Evolutionary conservation across 345 rosid genomes (phyloP).

Genomic region (Aurinia saxatilis): DNA sequence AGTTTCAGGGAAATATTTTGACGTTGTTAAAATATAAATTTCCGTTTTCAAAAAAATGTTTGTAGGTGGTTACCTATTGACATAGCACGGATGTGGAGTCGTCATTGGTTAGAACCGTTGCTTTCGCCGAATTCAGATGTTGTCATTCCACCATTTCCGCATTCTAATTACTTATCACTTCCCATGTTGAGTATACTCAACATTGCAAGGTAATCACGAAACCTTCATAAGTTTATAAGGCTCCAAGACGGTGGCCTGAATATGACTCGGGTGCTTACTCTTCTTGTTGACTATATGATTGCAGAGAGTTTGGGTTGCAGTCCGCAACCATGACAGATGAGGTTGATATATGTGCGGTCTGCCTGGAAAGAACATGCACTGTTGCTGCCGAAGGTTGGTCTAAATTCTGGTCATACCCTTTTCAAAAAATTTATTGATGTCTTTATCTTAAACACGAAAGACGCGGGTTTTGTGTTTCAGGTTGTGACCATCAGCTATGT

Average conservation of each 20-base stretch:
- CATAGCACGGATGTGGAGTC: constrained; percentile 98
- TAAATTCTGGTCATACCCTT: not conserved
- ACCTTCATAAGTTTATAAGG: not conserved
- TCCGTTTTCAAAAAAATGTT: constrained; percentile 1
- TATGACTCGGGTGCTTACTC: not conserved
- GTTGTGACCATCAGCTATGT: constrained; percentile 91
- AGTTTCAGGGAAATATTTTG: not conserved
- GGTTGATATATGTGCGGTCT: constrained; percentile 82
- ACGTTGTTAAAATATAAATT: not conserved
- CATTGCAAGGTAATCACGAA: constrained; percentile 68
- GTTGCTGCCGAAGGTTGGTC: constrained; percentile 86
- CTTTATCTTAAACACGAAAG: not conserved
- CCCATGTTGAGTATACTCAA: constrained; percentile 85
- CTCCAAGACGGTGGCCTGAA: not conserved
- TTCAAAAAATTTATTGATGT: not conserved
- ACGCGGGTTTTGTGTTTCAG: constrained; percentile 31
- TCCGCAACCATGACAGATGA: constrained; percentile 56
- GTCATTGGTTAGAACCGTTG: constrained; percentile 94
- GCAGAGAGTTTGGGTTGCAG: constrained; percentile 82
- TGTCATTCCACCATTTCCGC: constrained; percentile 61
- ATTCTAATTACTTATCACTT: constrained; percentile 73
- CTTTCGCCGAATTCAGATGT: constrained; percentile 68
- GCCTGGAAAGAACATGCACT: constrained; percentile 82
- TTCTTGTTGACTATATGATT: constrained; percentile 1
- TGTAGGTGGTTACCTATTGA: constrained; percentile 93